A percentile compares a stretch with the other conserved stretches of the same genome.
Evolutionary conservation across 768 basidiomycete species (phyloP).

Genomic region (Serendipita sp.): DNA sequence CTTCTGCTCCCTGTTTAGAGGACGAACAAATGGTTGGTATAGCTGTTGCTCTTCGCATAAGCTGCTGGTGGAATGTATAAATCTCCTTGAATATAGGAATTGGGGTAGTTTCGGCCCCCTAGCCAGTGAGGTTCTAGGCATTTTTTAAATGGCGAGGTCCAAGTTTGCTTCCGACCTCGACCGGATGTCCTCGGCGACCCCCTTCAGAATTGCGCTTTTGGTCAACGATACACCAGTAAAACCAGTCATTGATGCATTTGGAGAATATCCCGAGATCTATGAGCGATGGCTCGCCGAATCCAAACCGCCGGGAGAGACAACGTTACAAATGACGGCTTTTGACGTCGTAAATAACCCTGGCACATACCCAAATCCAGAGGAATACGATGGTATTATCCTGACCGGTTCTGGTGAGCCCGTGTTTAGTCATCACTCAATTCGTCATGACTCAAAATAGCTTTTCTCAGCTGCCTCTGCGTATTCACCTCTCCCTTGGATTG

Average conservation of each 20-base stretch:
- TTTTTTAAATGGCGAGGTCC: neutral
- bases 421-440: neutral
- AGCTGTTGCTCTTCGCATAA: neutral
- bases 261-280: conserved; percentile 46
- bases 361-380: conserved; percentile 26
- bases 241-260: conserved; percentile 29
- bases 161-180: neutral
- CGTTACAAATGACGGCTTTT: conserved; percentile 3
- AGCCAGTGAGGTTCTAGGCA: too few relatives aligned
- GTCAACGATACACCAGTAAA: conserved; percentile 45
- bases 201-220: conserved; percentile 32
- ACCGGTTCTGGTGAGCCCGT: conserved; percentile 63
- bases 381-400: conserved; percentile 58
- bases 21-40: neutral
- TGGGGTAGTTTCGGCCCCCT: too few relatives aligned
- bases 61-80: too few relatives aligned
- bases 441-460: conserved; percentile 4
- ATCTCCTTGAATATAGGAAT: too few relatives aligned
- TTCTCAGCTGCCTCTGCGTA: conserved; percentile 59
- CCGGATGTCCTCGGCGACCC: neutral
- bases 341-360: conserved; percentile 11
- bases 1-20: neutral
- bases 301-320: conserved; percentile 13
- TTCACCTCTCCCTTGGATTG: conserved; percentile 63
- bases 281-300: conserved; percentile 26